A percentile compares a stretch with the other conserved stretches of the same genome.
Conservation (phyloP, 2,329 filamentous ascomycete species). For the Fusarium sp. region DNA sequence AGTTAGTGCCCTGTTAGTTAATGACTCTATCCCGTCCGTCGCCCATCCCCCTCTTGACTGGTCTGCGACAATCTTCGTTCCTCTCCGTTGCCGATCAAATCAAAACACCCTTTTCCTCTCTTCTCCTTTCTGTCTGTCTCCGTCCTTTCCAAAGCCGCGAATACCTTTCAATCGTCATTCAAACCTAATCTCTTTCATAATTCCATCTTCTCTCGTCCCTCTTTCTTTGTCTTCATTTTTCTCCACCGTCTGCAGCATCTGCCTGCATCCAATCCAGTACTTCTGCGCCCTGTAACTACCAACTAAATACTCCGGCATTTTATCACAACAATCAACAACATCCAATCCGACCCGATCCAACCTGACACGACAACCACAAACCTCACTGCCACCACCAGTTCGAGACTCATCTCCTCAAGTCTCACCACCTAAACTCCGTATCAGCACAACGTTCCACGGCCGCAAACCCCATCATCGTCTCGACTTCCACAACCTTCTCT, state of each 20-base stretch:
- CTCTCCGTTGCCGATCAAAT: conserved; percentile 32
- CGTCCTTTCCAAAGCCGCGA: conserved; percentile 1
- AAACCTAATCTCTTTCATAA: conserved; percentile 10
- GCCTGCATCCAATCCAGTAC: neutral
- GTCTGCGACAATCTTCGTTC: conserved; percentile 30
- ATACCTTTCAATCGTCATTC: conserved; percentile 16
- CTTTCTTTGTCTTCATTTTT: neutral
- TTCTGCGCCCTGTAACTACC: neutral
- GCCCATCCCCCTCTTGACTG: neutral
- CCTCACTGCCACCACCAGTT: conserved; percentile 5
- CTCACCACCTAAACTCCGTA: conserved; percentile 18
- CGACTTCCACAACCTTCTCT: conserved; percentile 19
- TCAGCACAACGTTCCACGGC: conserved; percentile 17
- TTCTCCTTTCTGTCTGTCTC: conserved; percentile 1
- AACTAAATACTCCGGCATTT: neutral
- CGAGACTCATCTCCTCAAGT: conserved; percentile 26
- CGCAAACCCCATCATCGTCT: neutral
- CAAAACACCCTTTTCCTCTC: conserved; percentile 20
- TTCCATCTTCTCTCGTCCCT: neutral
- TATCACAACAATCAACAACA: conserved; percentile 21
- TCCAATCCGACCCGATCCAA: conserved; percentile 7
- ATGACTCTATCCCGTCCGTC: neutral
- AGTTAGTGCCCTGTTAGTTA: neutral
- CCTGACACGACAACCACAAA: neutral
- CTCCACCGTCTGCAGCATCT: neutral